Conservation (phyloP, 78 protist species). For the Speleostelium caveatum region DNA sequence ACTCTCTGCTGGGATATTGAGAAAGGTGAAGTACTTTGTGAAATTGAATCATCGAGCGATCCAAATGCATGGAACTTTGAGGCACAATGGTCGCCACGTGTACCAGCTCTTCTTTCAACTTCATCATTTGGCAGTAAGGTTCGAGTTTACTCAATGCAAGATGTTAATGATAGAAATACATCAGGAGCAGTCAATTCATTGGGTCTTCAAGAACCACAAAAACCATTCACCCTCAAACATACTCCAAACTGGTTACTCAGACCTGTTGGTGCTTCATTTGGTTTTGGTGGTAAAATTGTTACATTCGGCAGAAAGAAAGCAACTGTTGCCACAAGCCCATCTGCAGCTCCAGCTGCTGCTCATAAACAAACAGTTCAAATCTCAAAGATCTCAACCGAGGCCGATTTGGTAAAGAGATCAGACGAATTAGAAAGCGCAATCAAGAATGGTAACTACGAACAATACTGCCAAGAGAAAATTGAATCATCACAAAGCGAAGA, state of each 20-base stretch:
- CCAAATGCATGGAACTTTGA: conserved; percentile 90
- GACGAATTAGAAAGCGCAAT: conserved; percentile 37
- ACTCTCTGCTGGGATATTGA: conserved; percentile 94
- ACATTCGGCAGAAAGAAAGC: conserved; percentile 37
- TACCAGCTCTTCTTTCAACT: conserved; percentile 84
- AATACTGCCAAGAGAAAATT: conserved; percentile 69
- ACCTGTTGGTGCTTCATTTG: conserved; percentile 92
- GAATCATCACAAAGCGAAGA: conserved; percentile 11
- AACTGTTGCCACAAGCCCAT: not conserved
- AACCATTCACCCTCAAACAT: conserved; percentile 7
- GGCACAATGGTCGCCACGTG: conserved; percentile 93
- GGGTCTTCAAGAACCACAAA: conserved; percentile 39
- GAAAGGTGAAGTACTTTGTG: conserved; percentile 85
- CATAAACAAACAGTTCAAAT: conserved; percentile 21
- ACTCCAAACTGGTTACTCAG: conserved; percentile 86
- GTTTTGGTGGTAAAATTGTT: conserved; percentile 93
- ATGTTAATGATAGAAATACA: conserved; percentile 20
- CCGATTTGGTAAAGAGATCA: conserved; percentile 25
- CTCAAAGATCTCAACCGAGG: conserved; percentile 51
- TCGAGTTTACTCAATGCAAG: conserved; percentile 46
- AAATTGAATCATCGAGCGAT: conserved; percentile 24
- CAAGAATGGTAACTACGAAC: conserved; percentile 14
- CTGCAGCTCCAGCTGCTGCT: not conserved
- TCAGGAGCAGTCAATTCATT: not conserved
- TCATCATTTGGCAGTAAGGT: conserved; percentile 89